phyloP scores from a whole-genome alignment of 2,329 filamentous ascomycete genomes.

The Alternaria tenuissima region DNA sequence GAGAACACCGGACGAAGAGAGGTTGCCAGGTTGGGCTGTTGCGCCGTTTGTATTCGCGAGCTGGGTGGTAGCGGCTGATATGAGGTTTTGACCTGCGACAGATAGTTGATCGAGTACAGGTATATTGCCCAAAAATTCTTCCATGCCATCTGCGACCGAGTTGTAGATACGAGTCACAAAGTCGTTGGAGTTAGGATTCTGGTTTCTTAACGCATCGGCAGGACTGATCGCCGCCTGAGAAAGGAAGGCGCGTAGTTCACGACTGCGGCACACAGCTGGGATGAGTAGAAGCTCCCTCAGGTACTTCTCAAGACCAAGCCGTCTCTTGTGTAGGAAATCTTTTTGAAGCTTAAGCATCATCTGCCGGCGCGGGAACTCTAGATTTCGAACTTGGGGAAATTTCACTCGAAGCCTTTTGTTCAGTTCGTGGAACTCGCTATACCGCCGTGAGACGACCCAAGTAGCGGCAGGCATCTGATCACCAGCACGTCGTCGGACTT shows the following conservation, averaged over 20 bases:
- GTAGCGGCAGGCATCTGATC: constrained; percentile 97
- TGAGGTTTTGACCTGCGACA: constrained; percentile 88
- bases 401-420: constrained; percentile 85
- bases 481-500: constrained; percentile 87
- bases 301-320: constrained; percentile 84
- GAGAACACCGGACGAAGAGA: constrained; percentile 39
- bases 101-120: constrained; percentile 95
- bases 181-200: constrained; percentile 68
- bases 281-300: constrained; percentile 79
- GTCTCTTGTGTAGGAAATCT: constrained; percentile 91
- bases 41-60: constrained; percentile 50
- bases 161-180: constrained; percentile 96
- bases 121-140: constrained; percentile 95
- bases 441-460: constrained; percentile 91
- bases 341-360: constrained; percentile 97
- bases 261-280: constrained; percentile 92
- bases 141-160: constrained; percentile 96
- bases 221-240: constrained; percentile 84
- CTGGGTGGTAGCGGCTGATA: constrained; percentile 72
- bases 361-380: constrained; percentile 91
- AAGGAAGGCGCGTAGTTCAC: constrained; percentile 89
- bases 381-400: constrained; percentile 85
- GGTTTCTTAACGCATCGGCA: constrained; percentile 67
- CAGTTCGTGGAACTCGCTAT: constrained; percentile 96
- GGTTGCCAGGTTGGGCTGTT: constrained; percentile 20